Evolutionary conservation across 345 rosid species (phyloP).

Genomic region (Aethionema arabicum): DNA sequence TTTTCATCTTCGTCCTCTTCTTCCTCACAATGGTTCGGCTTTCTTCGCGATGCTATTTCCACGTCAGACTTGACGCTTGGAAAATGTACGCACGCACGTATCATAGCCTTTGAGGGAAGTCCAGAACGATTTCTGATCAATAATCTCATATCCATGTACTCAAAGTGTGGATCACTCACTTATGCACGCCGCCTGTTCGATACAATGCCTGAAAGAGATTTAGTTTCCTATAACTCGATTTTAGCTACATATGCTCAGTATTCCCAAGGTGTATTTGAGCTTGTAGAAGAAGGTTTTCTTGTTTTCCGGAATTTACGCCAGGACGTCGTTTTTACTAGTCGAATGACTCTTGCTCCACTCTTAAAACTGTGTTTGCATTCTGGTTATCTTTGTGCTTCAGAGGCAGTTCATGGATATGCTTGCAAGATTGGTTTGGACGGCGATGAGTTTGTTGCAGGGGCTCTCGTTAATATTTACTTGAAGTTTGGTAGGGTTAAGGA

Average conservation of each 20-base stretch:
- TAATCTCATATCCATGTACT: conserved; percentile 52
- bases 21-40: conserved; percentile 50
- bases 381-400: conserved; percentile 49
- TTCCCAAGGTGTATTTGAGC: conserved; percentile 27
- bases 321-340: conserved; percentile 38
- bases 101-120: conserved; percentile 35
- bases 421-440: conserved; percentile 51
- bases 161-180: conserved; percentile 49
- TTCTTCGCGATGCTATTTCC: conserved; percentile 54
- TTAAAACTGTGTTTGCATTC: conserved; percentile 53
- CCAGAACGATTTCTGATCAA: conserved; percentile 53
- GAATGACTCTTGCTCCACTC: conserved; percentile 52
- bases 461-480: conserved; percentile 52
- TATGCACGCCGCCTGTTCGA: conserved; percentile 58
- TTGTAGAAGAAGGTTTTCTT: conserved; percentile 38
- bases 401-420: conserved; percentile 56
- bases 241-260: conserved; percentile 54
- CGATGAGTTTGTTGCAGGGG: conserved; percentile 50
- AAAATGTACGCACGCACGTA: conserved; percentile 47
- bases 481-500: conserved; percentile 49
- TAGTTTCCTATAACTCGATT: conserved; percentile 60
- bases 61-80: conserved; percentile 49
- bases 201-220: conserved; percentile 47
- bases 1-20: conserved; percentile 30
- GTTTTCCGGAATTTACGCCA: conserved; percentile 43